Percentiles rank a stretch among this genome's conserved stretches.
Evolutionary conservation across 116 monocot genomes (phyloP).

Genomic region (Dioscorea cayenensis): DNA sequence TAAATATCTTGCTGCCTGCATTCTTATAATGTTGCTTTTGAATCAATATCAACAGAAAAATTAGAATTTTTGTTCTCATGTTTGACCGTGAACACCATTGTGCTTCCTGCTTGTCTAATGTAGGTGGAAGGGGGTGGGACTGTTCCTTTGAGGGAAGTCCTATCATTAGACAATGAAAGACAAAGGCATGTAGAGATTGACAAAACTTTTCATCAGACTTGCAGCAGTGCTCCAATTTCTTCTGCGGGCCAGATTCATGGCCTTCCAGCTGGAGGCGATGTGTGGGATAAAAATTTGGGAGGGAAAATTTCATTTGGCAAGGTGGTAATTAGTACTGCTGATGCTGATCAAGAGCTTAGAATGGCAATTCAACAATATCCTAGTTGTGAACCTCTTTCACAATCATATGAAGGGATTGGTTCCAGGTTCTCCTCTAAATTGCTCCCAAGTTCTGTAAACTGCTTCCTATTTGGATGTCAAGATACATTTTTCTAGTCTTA

Average conservation of each 20-base stretch:
- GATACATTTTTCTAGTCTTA: not conserved
- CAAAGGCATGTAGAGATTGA: slow-evolving; percentile 46
- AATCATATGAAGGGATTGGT: slow-evolving; percentile 44
- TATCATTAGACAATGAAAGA: slow-evolving; percentile 41
- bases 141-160: slow-evolving; percentile 42
- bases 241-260: slow-evolving; percentile 50
- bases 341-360: slow-evolving; percentile 63
- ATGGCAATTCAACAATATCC: slow-evolving; percentile 42
- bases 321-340: slow-evolving; percentile 43
- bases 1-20: no score
- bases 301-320: slow-evolving; percentile 71
- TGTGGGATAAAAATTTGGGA: slow-evolving; percentile 78
- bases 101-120: slow-evolving; percentile 10
- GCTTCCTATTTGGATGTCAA: not conserved
- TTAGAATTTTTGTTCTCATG: no score
- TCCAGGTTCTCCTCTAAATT: slow-evolving; percentile 36
- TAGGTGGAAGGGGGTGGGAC: slow-evolving; percentile 62
- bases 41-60: no score
- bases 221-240: slow-evolving; percentile 27
- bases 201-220: slow-evolving; percentile 36
- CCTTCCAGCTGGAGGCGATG: slow-evolving; percentile 63
- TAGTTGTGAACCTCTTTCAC: slow-evolving; percentile 47
- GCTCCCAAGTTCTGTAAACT: not conserved
- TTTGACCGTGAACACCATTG: no score
- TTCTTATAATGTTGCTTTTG: no score